Percentiles rank a stretch among this genome's conserved stretches.
phyloP scores from a whole-genome alignment of 306 rosid genomes.

The Malus sylvestris region DNA sequence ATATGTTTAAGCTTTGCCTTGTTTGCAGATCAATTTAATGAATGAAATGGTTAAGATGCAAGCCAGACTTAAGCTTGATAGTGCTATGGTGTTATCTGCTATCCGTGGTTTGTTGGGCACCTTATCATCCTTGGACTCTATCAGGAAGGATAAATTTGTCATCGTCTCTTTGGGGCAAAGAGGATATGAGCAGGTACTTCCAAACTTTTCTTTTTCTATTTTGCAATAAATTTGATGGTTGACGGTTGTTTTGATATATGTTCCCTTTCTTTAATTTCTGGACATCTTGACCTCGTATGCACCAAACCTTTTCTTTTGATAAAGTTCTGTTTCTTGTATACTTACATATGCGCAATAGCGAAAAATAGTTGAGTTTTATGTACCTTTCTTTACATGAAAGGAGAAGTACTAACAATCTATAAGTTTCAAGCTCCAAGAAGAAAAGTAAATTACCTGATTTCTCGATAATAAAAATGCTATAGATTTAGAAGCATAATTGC shows the following conservation, averaged over 20 bases:
- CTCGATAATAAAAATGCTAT: background rate
- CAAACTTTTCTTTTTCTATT: background rate
- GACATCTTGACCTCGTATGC: background rate
- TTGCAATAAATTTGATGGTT: background rate
- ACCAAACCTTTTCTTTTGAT: background rate
- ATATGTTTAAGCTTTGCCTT: constrained; percentile 9
- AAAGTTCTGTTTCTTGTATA: background rate
- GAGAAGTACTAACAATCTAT: background rate
- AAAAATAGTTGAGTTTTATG: background rate
- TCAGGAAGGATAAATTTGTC: constrained; percentile 27
- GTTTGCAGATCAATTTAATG: constrained; percentile 54
- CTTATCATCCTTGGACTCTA: constrained; percentile 38
- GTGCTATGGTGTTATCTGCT: constrained; percentile 41
- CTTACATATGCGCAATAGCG: background rate
- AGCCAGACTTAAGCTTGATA: constrained; percentile 51
- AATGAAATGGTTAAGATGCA: constrained; percentile 43
- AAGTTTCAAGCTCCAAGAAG: background rate
- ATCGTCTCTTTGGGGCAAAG: constrained; percentile 29
- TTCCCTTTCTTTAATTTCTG: background rate
- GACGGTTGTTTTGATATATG: background rate
- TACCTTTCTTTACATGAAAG: background rate
- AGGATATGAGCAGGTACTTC: constrained; percentile 49
- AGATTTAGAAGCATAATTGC: background rate
- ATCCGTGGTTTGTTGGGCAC: constrained; percentile 46
- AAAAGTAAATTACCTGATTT: too few species aligned